Conservation (phyloP, 805 yeast genomes). For the Wickerhamomyces strasburgensis region DNA sequence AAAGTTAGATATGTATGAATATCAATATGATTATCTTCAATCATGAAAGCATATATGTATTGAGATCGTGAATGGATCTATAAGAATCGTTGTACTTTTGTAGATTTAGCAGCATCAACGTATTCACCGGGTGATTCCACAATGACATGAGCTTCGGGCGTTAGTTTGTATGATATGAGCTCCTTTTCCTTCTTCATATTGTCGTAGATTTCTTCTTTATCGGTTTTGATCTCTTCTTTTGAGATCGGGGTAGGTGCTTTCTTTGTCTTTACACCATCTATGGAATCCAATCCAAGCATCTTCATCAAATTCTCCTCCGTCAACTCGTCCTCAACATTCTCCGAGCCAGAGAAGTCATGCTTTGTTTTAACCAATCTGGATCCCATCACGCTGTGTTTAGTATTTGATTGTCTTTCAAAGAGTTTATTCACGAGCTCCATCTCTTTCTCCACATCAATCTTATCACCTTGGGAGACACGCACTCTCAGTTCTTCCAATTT, state of each 20-base stretch:
- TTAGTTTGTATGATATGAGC: constrained; percentile 24
- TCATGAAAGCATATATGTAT: too few species aligned
- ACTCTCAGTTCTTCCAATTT: constrained; percentile 35
- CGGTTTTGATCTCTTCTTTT: constrained; percentile 9
- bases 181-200: constrained; percentile 28
- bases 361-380: constrained; percentile 1
- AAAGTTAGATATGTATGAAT: too few species aligned
- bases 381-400: constrained; percentile 8
- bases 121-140: constrained; percentile 38
- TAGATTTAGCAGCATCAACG: constrained; percentile 33
- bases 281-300: constrained; percentile 12
- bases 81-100: constrained; percentile 32
- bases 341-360: constrained; percentile 14
- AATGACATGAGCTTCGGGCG: constrained; percentile 31
- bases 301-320: constrained; percentile 15
- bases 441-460: constrained; percentile 37
- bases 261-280: neutral
- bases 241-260: neutral
- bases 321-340: constrained; percentile 21
- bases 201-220: constrained; percentile 15
- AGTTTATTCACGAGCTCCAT: constrained; percentile 32
- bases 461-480: constrained; percentile 32
- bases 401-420: constrained; percentile 18
- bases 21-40: too few species aligned
- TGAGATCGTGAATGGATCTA: constrained; percentile 13